Base-by-base conservation (phyloP, 345 rosid species). In the Salix dunnii region DNA sequence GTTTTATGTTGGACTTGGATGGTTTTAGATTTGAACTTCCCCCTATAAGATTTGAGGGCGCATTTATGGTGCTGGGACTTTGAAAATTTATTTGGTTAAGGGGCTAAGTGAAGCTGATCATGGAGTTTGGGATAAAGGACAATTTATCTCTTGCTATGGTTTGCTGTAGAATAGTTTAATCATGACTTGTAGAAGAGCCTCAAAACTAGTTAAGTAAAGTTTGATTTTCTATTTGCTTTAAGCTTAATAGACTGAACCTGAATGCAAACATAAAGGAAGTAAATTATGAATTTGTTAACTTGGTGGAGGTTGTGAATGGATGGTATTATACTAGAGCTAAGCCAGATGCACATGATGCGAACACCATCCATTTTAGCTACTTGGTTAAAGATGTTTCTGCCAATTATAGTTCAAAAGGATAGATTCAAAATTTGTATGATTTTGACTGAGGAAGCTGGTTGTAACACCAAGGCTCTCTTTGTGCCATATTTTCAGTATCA, bases 181-280 rank as follows among this genome's bases (percentile, higher is more conserved):
- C 23, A 13, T 42, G 64, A 55, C 25, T 71, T 23, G 20, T 71
- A n/a, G 36, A 64, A 77, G 65, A 77, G 71, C 38, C 51, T 36
- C 35, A 17, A 17, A 48, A 36, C 42, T 55, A 25, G 27, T 46
- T 25, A 33, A 66, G 18, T 20, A 58, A 40, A 27, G 28, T 42
- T 25, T 40, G 27, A 64, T 62, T 74, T 73, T 23, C 61, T 18
- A 53, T 63, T 48, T 28, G 35, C 51, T 17, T 62, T 65, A 28
- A 55, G 43, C 48, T 61, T 58, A 18, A 62, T 74, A 30, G 63
- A 58, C 14, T 43, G 2, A 31, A 7, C 27, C 18, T 49, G 63
- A 36, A 43, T 21, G 36, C 60, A 7, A 70, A 21, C 23, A 20
- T 28, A 30, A 40, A 43, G 33, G 42, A 51, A 70, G 6, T 69